Evolutionary conservation across 306 rosid species (phyloP).

Genomic region (Urtica urens): DNA sequence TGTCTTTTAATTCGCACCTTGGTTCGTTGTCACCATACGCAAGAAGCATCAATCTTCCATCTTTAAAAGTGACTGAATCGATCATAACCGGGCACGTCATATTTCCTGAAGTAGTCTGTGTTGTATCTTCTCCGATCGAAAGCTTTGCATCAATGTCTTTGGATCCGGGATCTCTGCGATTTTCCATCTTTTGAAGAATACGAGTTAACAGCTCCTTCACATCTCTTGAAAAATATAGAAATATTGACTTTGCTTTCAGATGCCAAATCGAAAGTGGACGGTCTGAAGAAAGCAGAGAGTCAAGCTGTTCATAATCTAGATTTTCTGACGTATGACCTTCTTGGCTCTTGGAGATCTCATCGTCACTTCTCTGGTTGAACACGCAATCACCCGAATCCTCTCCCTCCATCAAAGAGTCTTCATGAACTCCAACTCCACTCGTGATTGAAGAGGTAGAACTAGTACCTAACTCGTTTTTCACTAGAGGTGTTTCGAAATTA

Average conservation of each 20-base stretch:
- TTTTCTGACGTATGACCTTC: constrained; percentile 25
- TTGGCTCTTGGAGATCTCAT: constrained; percentile 20
- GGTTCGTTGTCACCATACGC: constrained; percentile 86
- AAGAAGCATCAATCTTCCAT: constrained; percentile 75
- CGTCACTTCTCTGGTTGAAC: constrained; percentile 18
- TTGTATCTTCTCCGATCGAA: constrained; percentile 28
- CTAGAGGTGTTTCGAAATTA: constrained; percentile 28
- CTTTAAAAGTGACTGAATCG: constrained; percentile 80
- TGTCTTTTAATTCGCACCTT: constrained; percentile 48
- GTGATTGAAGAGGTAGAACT: constrained; percentile 19
- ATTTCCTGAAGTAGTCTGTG: constrained; percentile 38
- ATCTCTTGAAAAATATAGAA: constrained; percentile 31
- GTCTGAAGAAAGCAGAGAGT: constrained; percentile 20
- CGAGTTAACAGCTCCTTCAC: constrained; percentile 30
- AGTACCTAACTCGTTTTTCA: constrained; percentile 35
- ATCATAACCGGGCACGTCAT: constrained; percentile 51
- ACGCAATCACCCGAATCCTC: constrained; percentile 21
- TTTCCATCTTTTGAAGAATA: constrained; percentile 39
- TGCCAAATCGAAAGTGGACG: constrained; percentile 31
- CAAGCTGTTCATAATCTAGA: constrained; percentile 22
- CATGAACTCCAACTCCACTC: constrained; percentile 20
- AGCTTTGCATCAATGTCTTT: constrained; percentile 45
- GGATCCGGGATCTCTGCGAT: constrained; percentile 30
- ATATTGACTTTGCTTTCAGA: constrained; percentile 27
- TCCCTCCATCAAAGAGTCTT: constrained; percentile 23